Conservation (phyloP, 768 basidiomycete species). For the Paxillus rubicundulus region DNA sequence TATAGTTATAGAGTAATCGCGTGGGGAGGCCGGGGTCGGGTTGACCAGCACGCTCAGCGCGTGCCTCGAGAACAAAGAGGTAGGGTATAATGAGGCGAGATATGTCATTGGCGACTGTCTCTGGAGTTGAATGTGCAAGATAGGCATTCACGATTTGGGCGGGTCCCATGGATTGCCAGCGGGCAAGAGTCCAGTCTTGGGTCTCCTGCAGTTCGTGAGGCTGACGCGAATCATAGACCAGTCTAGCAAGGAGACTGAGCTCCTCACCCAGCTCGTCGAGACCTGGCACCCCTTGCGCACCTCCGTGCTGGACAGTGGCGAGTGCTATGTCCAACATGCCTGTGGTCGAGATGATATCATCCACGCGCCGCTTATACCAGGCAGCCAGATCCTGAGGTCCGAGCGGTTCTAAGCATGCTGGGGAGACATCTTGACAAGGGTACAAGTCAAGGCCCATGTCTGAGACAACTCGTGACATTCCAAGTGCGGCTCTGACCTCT, state of each 20-base stretch:
- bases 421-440: slow-evolving; percentile 8
- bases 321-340: slow-evolving; percentile 82
- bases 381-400: slow-evolving; percentile 42
- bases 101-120: slow-evolving; percentile 66
- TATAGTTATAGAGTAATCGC: slow-evolving; percentile 68
- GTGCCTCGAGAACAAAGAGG: slow-evolving; percentile 86
- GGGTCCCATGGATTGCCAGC: slow-evolving; percentile 72
- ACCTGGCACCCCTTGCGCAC: slow-evolving; percentile 69
- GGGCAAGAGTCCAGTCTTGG: slow-evolving; percentile 73
- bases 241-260: slow-evolving; percentile 76
- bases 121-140: slow-evolving; percentile 65
- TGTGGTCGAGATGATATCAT: slow-evolving; percentile 56
- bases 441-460: slow-evolving; percentile 10
- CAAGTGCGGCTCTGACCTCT: slow-evolving; percentile 43
- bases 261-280: slow-evolving; percentile 92
- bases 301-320: slow-evolving; percentile 79
- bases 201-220: slow-evolving; percentile 36
- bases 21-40: slow-evolving; percentile 67
- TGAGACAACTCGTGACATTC: slow-evolving; percentile 21
- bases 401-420: slow-evolving; percentile 8
- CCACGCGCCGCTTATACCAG: slow-evolving; percentile 77
- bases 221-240: slow-evolving; percentile 79
- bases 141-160: slow-evolving; percentile 70
- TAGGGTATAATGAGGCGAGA: slow-evolving; percentile 84
- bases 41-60: slow-evolving; percentile 74